phyloP scores from a whole-genome alignment of 2,329 filamentous ascomycete genomes.

The Aspergillus felis region DNA sequence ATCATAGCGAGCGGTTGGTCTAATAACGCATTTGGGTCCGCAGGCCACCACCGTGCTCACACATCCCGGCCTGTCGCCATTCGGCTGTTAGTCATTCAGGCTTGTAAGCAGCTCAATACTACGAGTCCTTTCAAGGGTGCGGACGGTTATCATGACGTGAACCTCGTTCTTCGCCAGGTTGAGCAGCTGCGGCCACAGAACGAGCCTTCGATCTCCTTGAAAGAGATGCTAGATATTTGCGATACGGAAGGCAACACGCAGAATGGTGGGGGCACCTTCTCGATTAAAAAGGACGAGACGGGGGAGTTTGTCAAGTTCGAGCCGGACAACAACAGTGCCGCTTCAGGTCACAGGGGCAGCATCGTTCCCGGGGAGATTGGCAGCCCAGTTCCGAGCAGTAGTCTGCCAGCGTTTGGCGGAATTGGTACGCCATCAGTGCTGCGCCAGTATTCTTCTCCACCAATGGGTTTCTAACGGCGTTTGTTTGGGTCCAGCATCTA shows the following conservation, averaged over 20 bases:
- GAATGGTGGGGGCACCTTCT: slow-evolving; percentile 89
- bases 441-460: slow-evolving; percentile 38
- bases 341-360: slow-evolving; percentile 40
- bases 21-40: slow-evolving; percentile 49
- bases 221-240: slow-evolving; percentile 76
- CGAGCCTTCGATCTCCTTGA: slow-evolving; percentile 53
- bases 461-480: slow-evolving; percentile 32
- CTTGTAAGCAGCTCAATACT: slow-evolving; percentile 63
- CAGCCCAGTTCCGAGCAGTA: slow-evolving; percentile 56
- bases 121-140: slow-evolving; percentile 39
- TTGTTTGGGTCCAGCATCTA: slow-evolving; percentile 13
- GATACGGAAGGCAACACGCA: slow-evolving; percentile 83
- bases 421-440: slow-evolving; percentile 32
- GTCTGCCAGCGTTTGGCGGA: slow-evolving; percentile 36
- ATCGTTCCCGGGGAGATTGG: slow-evolving; percentile 63
- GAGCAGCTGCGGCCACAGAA: slow-evolving; percentile 59
- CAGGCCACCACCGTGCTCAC: slow-evolving; percentile 45
- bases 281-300: slow-evolving; percentile 55
- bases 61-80: slow-evolving; percentile 66
- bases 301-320: slow-evolving; percentile 48
- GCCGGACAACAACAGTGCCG: slow-evolving; percentile 47
- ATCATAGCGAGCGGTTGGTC: slow-evolving; percentile 43
- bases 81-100: slow-evolving; percentile 70
- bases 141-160: slow-evolving; percentile 68
- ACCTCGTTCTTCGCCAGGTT: slow-evolving; percentile 60